Conservation (phyloP, 495 filamentous ascomycete genomes). For the Aspergillus steynii region DNA sequence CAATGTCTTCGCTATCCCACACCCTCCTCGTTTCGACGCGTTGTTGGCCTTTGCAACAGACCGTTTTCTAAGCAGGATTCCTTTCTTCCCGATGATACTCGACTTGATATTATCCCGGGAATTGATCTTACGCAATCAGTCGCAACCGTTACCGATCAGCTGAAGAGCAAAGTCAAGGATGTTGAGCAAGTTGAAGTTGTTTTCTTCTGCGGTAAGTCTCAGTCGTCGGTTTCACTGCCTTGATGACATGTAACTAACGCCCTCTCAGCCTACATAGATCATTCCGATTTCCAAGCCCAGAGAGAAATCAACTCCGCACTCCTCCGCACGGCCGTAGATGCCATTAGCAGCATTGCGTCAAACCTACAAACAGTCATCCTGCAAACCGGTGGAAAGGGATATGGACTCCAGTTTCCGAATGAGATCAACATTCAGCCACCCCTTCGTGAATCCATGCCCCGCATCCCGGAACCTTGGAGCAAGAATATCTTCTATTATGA, state of each 20-base stretch:
- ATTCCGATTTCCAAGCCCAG: conserved; percentile 1
- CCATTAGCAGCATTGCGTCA: conserved; percentile 25
- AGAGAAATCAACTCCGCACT: conserved; percentile 2
- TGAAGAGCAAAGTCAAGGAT: not conserved
- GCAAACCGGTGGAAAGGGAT: conserved; percentile 44
- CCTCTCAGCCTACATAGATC: conserved; percentile 12
- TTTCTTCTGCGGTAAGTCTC: conserved; percentile 7
- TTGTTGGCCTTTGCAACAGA: conserved; percentile 5
- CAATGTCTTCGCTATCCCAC: conserved; percentile 8
- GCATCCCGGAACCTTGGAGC: conserved; percentile 39
- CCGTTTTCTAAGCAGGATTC: not conserved
- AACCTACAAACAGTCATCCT: conserved; percentile 32
- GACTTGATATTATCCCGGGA: conserved; percentile 2
- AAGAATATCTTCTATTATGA: conserved; percentile 46
- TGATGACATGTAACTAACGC: not conserved
- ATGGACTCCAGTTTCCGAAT: conserved; percentile 39
- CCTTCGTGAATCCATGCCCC: conserved; percentile 34
- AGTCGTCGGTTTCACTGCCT: not conserved
- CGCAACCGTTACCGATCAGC: not conserved
- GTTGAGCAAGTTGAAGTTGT: conserved; percentile 2
- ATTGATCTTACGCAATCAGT: conserved; percentile 4
- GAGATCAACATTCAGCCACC: conserved; percentile 33
- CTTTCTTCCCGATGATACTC: not conserved
- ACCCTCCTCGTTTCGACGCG: not conserved
- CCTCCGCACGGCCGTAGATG: conserved; percentile 16